Percentiles rank a stretch among this genome's conserved stretches.
Conservation (phyloP, 257 asterid species). For the Solanum infundibuliforme region DNA sequence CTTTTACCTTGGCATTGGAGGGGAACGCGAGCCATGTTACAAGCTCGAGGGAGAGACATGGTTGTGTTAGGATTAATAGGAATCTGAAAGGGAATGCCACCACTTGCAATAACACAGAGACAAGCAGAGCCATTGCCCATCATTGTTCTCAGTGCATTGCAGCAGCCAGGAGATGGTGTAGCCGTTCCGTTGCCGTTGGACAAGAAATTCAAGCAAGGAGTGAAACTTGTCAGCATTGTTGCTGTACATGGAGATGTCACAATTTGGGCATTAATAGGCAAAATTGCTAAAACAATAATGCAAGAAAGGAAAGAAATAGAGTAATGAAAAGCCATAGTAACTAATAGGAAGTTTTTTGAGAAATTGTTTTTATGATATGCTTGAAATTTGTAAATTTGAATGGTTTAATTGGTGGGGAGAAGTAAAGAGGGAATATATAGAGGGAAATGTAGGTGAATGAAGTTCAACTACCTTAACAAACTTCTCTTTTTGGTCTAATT, state of each 20-base stretch:
- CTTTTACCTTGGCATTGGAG: conserved; percentile 57
- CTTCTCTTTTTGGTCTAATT: not conserved
- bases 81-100: conserved; percentile 20
- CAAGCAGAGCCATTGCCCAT: conserved; percentile 22
- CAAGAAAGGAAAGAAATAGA: not conserved
- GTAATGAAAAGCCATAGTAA: conserved; percentile 6
- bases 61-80: conserved; percentile 48
- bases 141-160: conserved; percentile 23
- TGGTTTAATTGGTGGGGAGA: not conserved
- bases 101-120: conserved; percentile 23
- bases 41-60: conserved; percentile 61
- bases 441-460: conserved; percentile 7
- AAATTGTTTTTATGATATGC: not conserved
- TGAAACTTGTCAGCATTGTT: conserved; percentile 59
- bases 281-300: not conserved
- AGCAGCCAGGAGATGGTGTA: conserved; percentile 53
- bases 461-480: conserved; percentile 64
- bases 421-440: conserved; percentile 18
- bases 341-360: not conserved
- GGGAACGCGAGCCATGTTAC: conserved; percentile 54
- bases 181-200: conserved; percentile 28
- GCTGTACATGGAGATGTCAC: conserved; percentile 33
- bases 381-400: not conserved
- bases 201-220: conserved; percentile 48
- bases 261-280: conserved; percentile 18